A percentile compares a stretch with the other conserved stretches of the same genome.
Evolutionary conservation across 371 early-diverging fungal species (phyloP).

Genomic region (Parasitella parasitica): DNA sequence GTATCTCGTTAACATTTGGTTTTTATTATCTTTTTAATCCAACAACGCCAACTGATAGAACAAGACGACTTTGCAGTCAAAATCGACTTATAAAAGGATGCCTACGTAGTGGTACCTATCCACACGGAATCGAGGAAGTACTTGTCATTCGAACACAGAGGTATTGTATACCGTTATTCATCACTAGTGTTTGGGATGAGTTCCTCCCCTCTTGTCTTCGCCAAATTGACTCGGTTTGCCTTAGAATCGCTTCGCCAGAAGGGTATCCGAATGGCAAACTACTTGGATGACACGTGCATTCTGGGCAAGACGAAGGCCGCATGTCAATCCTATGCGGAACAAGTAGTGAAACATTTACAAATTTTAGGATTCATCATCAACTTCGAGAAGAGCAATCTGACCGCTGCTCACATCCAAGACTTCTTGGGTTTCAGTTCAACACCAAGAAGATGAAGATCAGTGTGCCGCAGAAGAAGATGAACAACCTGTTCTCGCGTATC

Average conservation of each 20-base stretch:
- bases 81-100: slow-evolving; percentile 3
- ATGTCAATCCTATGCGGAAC: neutral
- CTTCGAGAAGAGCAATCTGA: slow-evolving; percentile 1
- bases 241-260: slow-evolving; percentile 4
- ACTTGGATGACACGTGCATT: slow-evolving; percentile 8
- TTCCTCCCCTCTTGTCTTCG: slow-evolving; percentile 1
- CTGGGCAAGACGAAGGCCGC: neutral
- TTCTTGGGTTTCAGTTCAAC: slow-evolving; percentile 14
- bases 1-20: too few relatives aligned
- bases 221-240: slow-evolving; percentile 3
- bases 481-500: neutral
- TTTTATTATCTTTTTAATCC: too few relatives aligned
- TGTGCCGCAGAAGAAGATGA: neutral
- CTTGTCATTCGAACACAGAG: slow-evolving; percentile 3
- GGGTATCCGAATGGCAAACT: slow-evolving; percentile 1
- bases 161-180: slow-evolving; percentile 8
- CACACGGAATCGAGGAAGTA: neutral
- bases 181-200: slow-evolving; percentile 13
- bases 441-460: slow-evolving; percentile 5
- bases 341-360: neutral
- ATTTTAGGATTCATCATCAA: slow-evolving; percentile 6
- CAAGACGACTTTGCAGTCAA: slow-evolving; percentile 3
- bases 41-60: slow-evolving; percentile 7
- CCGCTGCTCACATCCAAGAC: neutral
- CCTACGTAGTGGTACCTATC: slow-evolving; percentile 1